Evolutionary conservation across 495 filamentous ascomycete genomes (phyloP).

Genomic region (Penicillium ochrochloron): DNA sequence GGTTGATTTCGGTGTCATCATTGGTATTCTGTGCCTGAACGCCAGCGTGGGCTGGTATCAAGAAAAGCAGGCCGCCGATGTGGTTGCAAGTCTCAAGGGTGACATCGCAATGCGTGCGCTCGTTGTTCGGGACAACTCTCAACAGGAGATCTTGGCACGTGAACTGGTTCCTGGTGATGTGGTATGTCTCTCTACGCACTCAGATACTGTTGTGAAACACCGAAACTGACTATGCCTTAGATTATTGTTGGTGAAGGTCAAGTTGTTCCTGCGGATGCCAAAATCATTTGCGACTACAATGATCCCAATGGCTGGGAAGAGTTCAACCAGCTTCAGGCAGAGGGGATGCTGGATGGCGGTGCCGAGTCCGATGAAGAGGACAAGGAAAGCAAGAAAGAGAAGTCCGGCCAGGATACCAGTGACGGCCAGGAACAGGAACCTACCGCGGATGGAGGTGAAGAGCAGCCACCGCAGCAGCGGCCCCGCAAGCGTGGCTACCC

Average conservation of each 20-base stretch:
- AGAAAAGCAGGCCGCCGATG: conserved; percentile 82
- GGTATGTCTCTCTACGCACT: conserved; percentile 50
- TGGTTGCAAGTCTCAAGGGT: conserved; percentile 77
- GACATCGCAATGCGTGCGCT: conserved; percentile 78
- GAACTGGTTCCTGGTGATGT: conserved; percentile 82
- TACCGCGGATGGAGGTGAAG: conserved; percentile 23
- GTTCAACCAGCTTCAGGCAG: conserved; percentile 58
- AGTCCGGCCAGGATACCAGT: conserved; percentile 5
- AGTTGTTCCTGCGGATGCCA: conserved; percentile 71
- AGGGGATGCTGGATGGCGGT: conserved; percentile 59
- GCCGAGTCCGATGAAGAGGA: conserved; percentile 57
- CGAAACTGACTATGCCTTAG: conserved; percentile 43
- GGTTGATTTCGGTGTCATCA: conserved; percentile 85
- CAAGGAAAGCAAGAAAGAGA: conserved; percentile 20
- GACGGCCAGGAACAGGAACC: conserved; percentile 9
- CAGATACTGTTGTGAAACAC: not conserved
- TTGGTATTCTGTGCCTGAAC: conserved; percentile 77
- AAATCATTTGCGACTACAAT: conserved; percentile 73
- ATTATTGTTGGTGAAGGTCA: conserved; percentile 71
- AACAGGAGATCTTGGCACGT: conserved; percentile 71
- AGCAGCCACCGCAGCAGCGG: conserved; percentile 20
- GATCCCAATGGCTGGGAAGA: conserved; percentile 68
- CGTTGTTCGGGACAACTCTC: conserved; percentile 67
- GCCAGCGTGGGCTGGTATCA: conserved; percentile 81
- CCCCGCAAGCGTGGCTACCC: conserved; percentile 52